These are phyloP conservation scores for Saprolegnia parasitica DNA, from an alignment of 352 stramenopile genomes.

Conservation along the genomic window DNA sequence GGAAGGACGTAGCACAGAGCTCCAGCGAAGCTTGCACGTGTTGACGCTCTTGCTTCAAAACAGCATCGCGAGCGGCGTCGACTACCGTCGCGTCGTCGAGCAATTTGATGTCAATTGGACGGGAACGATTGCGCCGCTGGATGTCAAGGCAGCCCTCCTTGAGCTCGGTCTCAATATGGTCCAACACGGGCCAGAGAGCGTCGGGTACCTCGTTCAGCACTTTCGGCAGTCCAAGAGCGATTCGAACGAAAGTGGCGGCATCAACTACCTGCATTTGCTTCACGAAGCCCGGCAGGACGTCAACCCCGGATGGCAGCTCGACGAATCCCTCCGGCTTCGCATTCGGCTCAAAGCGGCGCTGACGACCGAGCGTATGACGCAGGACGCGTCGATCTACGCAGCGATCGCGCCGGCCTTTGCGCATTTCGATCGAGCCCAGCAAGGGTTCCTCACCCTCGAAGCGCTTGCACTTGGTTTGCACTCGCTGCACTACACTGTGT, in stretches of 20 bases:
- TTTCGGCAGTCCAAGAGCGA: constrained; percentile 25
- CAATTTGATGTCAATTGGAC: constrained; percentile 42
- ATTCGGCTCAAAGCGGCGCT: constrained; percentile 35
- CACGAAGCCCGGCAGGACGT: background rate
- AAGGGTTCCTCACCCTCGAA: constrained; percentile 46
- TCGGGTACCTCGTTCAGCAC: constrained; percentile 37
- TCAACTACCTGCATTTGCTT: constrained; percentile 23
- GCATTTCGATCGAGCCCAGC: constrained; percentile 58
- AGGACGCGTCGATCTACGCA: constrained; percentile 28
- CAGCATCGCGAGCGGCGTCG: constrained; percentile 41
- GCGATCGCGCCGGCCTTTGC: constrained; percentile 49
- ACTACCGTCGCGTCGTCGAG: constrained; percentile 54
- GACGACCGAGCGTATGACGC: constrained; percentile 33
- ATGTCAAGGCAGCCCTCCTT: constrained; percentile 54
- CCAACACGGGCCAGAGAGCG: background rate
- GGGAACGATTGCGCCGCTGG: constrained; percentile 39
- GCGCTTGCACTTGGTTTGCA: constrained; percentile 38
- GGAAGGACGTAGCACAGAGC: background rate
- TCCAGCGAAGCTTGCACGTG: background rate
- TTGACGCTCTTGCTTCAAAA: constrained; percentile 33
- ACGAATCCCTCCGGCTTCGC: background rate
- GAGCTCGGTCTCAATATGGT: constrained; percentile 36
- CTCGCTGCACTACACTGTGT: constrained; percentile 39
- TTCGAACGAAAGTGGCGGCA: constrained; percentile 15
- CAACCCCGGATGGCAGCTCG: constrained; percentile 1